Evolutionary conservation across 2,329 filamentous ascomycete species (phyloP).

Genomic region (Beauveria sp.): DNA sequence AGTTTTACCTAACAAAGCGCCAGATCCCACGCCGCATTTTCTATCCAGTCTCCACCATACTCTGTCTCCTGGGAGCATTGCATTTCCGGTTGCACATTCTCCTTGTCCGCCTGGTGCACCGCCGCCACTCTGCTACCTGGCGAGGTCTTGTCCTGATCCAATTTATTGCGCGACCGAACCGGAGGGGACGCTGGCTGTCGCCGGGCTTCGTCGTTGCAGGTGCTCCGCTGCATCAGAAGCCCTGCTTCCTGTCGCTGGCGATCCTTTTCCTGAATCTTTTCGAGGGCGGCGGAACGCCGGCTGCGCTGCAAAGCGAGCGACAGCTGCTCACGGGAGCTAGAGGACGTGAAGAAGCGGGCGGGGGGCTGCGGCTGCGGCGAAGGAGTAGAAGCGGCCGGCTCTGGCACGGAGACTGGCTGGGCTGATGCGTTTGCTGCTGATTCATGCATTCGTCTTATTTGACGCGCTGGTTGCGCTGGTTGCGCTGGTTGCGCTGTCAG

Average conservation of each 20-base stretch:
- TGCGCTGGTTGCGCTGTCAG: neutral
- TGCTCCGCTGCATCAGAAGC: neutral
- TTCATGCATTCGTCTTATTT: neutral
- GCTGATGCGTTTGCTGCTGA: neutral
- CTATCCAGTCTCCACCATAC: constrained; percentile 32
- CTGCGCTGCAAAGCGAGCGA: constrained; percentile 29
- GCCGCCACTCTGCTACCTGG: neutral
- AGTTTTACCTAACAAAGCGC: neutral
- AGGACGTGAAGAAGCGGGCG: constrained; percentile 30
- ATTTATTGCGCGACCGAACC: too few relatives aligned
- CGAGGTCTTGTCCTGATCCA: neutral
- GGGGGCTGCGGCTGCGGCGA: neutral
- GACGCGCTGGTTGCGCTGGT: neutral
- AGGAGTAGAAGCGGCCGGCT: neutral
- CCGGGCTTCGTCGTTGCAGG: neutral
- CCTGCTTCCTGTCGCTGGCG: constrained; percentile 16
- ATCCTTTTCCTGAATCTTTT: constrained; percentile 22
- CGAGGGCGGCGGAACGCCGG: constrained; percentile 25
- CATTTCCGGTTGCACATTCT: neutral
- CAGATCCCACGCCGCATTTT: constrained; percentile 26
- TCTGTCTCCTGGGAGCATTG: constrained; percentile 29
- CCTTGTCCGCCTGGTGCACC: neutral
- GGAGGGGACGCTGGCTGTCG: neutral
- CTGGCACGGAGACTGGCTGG: neutral
- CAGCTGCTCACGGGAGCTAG: constrained; percentile 27